Evolutionary conservation across 2,329 filamentous ascomycete species (phyloP).

Genomic region (Lanzia echinophila): DNA sequence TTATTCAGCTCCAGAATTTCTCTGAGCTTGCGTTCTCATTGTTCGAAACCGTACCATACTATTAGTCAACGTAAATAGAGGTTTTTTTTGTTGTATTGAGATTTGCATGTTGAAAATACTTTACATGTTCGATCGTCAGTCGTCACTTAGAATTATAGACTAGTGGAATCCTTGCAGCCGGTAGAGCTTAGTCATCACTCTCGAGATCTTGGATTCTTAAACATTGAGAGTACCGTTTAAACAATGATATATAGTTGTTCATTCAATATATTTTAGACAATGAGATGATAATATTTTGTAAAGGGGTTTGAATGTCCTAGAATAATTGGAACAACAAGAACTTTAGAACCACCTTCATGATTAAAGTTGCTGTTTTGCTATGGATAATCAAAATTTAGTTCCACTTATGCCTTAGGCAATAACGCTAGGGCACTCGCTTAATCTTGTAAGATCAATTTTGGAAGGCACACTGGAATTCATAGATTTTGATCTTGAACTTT

Average conservation of each 20-base stretch:
- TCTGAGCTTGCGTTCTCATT: not conserved
- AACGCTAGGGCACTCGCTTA: constrained; percentile 5
- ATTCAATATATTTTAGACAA: too few species aligned
- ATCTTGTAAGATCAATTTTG: not conserved
- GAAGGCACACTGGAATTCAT: constrained; percentile 7
- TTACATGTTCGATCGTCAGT: not conserved
- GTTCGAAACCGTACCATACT: not conserved
- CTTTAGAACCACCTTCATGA: too few species aligned
- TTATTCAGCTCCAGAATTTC: not conserved
- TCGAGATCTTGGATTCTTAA: too few species aligned
- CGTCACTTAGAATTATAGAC: constrained; percentile 2
- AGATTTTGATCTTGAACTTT: not conserved
- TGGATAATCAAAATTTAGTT: too few species aligned
- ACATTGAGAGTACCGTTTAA: not conserved
- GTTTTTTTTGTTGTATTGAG: not conserved
- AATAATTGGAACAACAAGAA: too few species aligned
- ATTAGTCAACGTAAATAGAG: not conserved
- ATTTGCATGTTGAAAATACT: not conserved
- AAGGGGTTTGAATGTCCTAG: too few species aligned
- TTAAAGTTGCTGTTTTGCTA: too few species aligned
- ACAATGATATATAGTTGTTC: too few species aligned
- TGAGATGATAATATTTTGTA: too few species aligned
- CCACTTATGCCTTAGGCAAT: not conserved
- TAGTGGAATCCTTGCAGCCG: not conserved
- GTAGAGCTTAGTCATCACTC: not conserved